Evolutionary conservation across 2,329 filamentous ascomycete species (phyloP).

Genomic region (Pseudofabraea citricarpa): DNA sequence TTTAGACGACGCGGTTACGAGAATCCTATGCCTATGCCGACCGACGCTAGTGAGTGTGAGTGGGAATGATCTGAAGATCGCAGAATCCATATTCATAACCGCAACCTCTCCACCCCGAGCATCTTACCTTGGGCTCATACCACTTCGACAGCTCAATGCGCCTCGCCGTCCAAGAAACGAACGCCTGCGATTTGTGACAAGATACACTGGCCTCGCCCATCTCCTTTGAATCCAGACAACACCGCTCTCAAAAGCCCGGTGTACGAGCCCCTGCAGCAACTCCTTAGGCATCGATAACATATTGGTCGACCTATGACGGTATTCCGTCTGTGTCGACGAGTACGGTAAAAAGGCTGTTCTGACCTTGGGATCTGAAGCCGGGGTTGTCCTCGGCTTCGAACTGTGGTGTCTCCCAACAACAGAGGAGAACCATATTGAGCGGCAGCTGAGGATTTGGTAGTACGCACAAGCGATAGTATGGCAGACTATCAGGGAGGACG

Average conservation of each 20-base stretch:
- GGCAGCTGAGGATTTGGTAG: too few relatives aligned
- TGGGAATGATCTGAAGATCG: slow-evolving; percentile 12
- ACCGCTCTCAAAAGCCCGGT: too few relatives aligned
- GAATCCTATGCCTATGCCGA: too few relatives aligned
- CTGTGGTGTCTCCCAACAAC: slow-evolving; percentile 10
- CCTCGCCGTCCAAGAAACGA: slow-evolving; percentile 5
- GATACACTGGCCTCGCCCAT: slow-evolving; percentile 6
- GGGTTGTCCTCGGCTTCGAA: slow-evolving; percentile 22
- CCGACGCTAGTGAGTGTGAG: background rate
- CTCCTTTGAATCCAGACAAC: too few relatives aligned
- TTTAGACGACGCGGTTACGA: too few relatives aligned
- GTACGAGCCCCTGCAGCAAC: too few relatives aligned
- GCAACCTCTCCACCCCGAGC: slow-evolving; percentile 9
- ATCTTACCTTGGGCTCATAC: slow-evolving; percentile 12
- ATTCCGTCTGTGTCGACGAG: slow-evolving; percentile 18
- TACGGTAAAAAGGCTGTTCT: slow-evolving; percentile 12
- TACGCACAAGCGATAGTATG: slow-evolving; percentile 35
- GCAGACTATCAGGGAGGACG: slow-evolving; percentile 60
- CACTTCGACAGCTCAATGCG: slow-evolving; percentile 16
- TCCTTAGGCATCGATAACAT: slow-evolving; percentile 4
- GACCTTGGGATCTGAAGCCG: slow-evolving; percentile 14
- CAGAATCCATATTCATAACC: slow-evolving; percentile 1
- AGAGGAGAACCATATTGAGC: slow-evolving; percentile 4
- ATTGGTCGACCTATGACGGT: slow-evolving; percentile 18
- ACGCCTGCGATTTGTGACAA: slow-evolving; percentile 15